A percentile compares a stretch with the other conserved stretches of the same genome.
Conservation (phyloP, 2,329 filamentous ascomycete species). For the Trichoderma breve region DNA sequence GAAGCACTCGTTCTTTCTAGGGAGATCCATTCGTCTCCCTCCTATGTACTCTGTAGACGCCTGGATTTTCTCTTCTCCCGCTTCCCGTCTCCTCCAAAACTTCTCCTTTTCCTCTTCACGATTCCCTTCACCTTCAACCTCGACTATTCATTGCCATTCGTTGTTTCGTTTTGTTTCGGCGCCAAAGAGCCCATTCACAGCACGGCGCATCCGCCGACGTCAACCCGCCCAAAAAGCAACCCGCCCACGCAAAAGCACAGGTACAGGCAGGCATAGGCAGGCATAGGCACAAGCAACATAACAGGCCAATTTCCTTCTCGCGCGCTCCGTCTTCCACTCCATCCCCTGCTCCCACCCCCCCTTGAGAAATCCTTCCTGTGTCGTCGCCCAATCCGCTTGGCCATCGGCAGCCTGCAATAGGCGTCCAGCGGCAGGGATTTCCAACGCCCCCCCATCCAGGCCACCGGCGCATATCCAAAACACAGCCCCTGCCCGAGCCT, state of each 20-base stretch:
- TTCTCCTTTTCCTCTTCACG: neutral
- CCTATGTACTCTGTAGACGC: neutral
- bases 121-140: neutral
- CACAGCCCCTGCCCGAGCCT: conserved; percentile 22
- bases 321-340: conserved; percentile 19
- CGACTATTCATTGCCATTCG: neutral
- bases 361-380: conserved; percentile 15
- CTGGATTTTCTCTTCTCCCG: neutral
- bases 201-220: conserved; percentile 8
- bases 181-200: conserved; percentile 3
- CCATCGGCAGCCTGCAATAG: conserved; percentile 13
- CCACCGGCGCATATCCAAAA: conserved; percentile 28
- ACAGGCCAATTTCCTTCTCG: conserved; percentile 14
- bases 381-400: conserved; percentile 15
- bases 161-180: neutral
- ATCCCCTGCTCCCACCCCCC: conserved; percentile 19
- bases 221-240: neutral
- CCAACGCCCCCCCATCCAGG: conserved; percentile 24
- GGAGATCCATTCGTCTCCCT: conserved; percentile 10
- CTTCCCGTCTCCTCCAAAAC: neutral
- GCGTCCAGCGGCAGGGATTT: conserved; percentile 21
- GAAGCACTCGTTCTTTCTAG: conserved; percentile 2
- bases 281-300: neutral
- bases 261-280: neutral
- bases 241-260: neutral